Evolutionary conservation across 2,329 filamentous ascomycete species (phyloP).

Genomic region (Diaporthe amygdali): DNA sequence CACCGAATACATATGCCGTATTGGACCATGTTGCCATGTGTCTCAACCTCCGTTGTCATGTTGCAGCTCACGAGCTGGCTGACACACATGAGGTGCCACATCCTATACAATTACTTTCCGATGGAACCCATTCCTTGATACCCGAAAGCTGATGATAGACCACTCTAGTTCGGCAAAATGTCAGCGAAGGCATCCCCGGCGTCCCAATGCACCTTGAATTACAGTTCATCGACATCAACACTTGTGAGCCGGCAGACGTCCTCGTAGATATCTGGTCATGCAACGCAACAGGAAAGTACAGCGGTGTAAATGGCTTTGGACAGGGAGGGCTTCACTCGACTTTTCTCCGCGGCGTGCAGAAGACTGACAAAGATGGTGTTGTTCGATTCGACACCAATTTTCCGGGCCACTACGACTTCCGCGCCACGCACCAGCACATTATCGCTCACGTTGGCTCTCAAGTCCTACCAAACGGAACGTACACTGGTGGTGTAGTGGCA

Average conservation of each 20-base stretch:
- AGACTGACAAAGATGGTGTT: constrained; percentile 51
- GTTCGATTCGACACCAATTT: constrained; percentile 53
- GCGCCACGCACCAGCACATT: constrained; percentile 50
- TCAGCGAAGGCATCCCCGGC: constrained; percentile 45
- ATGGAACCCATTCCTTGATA: no score
- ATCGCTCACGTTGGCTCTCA: constrained; percentile 41
- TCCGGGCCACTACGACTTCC: constrained; percentile 47
- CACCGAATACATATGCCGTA: no score
- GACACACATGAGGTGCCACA: neutral
- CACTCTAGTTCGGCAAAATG: constrained; percentile 41
- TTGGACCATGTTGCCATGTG: neutral
- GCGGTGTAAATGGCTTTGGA: constrained; percentile 36
- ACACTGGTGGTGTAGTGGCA: constrained; percentile 31
- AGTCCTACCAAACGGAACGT: constrained; percentile 42
- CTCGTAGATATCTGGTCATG: constrained; percentile 52
- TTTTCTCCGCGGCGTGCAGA: constrained; percentile 53
- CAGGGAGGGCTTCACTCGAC: constrained; percentile 39
- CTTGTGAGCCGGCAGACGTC: constrained; percentile 45
- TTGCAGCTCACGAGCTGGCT: neutral
- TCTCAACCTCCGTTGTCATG: neutral
- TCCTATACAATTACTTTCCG: no score
- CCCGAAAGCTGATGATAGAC: constrained; percentile 36
- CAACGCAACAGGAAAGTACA: constrained; percentile 52
- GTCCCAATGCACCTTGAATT: constrained; percentile 48
- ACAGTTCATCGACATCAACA: constrained; percentile 51